Conservation (phyloP, 306 rosid species). For the Cucurbita moschata region DNA sequence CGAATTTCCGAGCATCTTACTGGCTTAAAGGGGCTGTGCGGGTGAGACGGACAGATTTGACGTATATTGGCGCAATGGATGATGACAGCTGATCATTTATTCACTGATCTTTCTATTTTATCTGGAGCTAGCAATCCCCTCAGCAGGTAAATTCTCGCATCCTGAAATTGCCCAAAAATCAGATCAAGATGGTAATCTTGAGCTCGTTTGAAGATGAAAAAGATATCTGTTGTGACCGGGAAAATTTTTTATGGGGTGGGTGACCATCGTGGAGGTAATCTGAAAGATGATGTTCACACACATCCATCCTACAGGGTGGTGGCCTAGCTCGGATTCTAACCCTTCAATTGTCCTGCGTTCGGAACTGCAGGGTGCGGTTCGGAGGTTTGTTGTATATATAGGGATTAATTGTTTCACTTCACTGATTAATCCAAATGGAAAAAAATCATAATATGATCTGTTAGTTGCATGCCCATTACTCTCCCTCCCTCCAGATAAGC, state of each 20-base stretch:
- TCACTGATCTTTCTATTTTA: constrained; percentile 24
- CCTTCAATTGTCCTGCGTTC: constrained; percentile 7
- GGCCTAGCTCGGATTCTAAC: constrained; percentile 12
- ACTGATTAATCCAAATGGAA: constrained; percentile 7
- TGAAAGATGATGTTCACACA: background rate
- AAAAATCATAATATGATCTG: constrained; percentile 7
- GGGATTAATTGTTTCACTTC: constrained; percentile 12
- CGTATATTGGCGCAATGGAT: constrained; percentile 75
- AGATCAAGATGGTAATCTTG: constrained; percentile 1
- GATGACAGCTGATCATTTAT: constrained; percentile 58
- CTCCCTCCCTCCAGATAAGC: background rate
- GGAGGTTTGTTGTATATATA: constrained; percentile 14
- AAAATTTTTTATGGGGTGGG: background rate
- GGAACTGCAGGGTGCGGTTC: constrained; percentile 4
- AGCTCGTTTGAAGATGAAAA: constrained; percentile 9
- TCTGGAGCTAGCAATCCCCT: constrained; percentile 26
- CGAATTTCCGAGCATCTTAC: constrained; percentile 62
- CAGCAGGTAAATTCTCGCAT: constrained; percentile 18
- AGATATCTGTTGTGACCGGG: background rate
- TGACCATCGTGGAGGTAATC: background rate
- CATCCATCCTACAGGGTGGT: background rate
- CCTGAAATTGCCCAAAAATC: background rate
- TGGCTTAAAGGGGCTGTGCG: constrained; percentile 89
- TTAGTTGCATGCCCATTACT: constrained; percentile 3
- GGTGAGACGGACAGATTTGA: constrained; percentile 83